Evolutionary conservation across 495 filamentous ascomycete genomes (phyloP), one percentile per base, ranked within the genome.

Genomic region (Melanomma pulvis-pyrius): DNA sequence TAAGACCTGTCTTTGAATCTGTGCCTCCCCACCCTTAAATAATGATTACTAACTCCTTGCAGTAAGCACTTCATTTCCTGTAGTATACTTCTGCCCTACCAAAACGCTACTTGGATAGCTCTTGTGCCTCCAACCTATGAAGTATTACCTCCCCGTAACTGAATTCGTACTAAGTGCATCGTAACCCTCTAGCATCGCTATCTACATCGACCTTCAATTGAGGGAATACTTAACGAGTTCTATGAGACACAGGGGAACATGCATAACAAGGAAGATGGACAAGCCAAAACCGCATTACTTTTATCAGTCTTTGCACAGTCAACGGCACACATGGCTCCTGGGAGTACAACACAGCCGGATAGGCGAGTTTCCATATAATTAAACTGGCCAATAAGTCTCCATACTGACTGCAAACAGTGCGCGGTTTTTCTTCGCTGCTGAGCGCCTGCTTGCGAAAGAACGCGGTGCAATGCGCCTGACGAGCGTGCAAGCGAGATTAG

Each of bases 401-500:
- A 30, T 32, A 21, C 46, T 30, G 21, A 48, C 41, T 59, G 12
- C 1, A 11, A 21, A 15, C 17, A 67, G 64, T 53, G 57, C 64
- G 21, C 57, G 57, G 49, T 67, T 61, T 21, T 80, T 74, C 51
- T 72, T 76, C 49, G 75, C 71, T 5, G 75, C 76, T 7, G 74
- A 78, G 25, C 68, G 74, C 52, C 74, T 74, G 53, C 61, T 80
- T 7, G 60, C 71, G 0, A 69, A 68, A 59, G 78, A 80, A 61
- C 67, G 69, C n/a, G 76, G 78, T 9, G 69, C 71, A 9, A 48
- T 74, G 9, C 59, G 69, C 17, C 55, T 80, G 15, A 65, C 73
- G 7, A 78, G 72, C 55, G 73, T 79, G 15, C 78, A 80, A 65
- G 78, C 76, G 11, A 72, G 76, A 9, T 59, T 80, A 7, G 70